Base-by-base conservation (phyloP, 768 basidiomycete species). In the Austroboletus festivus region DNA sequence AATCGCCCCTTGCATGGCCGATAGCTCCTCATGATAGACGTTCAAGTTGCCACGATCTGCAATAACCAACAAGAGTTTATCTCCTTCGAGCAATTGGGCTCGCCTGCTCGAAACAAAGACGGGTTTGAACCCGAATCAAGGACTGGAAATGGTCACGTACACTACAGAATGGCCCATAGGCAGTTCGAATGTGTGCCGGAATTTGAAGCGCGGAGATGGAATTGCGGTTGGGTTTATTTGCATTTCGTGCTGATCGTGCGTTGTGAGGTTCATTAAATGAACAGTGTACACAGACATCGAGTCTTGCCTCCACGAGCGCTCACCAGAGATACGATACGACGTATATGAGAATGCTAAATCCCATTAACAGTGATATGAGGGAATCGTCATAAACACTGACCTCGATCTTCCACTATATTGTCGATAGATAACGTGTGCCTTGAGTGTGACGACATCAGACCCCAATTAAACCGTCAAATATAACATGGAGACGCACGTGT, bases 41-140 rank as follows among this genome's bases (percentile, higher is more conserved):
- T 46, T 55, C 15, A 77, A 30, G 26, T 67, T 60, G 8, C 69
- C 20, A 6, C 57, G 50, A 54, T 75, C 70, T 8, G 71, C 63
- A 5, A 74, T 48, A 1, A 81, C 61, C 4, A 80, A 55, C 10
- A 82, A 59, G 3, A 76, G 63, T 31, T 59, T 72, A n/a, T 68
- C 67, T 16, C 65, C 60, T 15, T 67, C 65, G 18, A 80, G 65
- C 1, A 79, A 31, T 44, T 80, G 78, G 0, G 60, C 57, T n/a
- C 67, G 62, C 31, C 73, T 74, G 22, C 2, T 42, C 39, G 3
- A n/a, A 42, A 10, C 1, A 16, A 33, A 7, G 8, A 8, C 4
- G 5, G 7, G 12, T 9, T 9, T 50, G 38, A 21, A 28, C 19
- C 31, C 16, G 16, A 13, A 28, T 12, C 0, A 7, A 39, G 35